A percentile compares a stretch with the other conserved stretches of the same genome.
Conservation (phyloP, 2,329 filamentous ascomycete genomes). For the Paramyrothecium roridum region DNA sequence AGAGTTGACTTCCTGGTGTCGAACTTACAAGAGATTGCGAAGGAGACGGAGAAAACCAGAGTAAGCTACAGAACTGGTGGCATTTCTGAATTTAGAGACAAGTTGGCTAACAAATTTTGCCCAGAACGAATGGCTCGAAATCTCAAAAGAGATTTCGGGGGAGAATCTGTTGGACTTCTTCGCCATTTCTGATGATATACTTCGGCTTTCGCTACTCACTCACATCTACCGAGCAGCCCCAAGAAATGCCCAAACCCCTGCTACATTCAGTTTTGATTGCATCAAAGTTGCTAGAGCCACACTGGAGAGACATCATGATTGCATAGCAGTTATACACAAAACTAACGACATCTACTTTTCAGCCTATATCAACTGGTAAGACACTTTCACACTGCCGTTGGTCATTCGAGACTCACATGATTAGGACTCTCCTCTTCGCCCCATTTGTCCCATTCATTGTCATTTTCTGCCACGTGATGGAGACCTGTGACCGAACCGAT, state of each 20-base stretch:
- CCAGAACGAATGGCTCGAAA: too few species aligned
- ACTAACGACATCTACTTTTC: slow-evolving; percentile 32
- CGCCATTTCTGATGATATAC: slow-evolving; percentile 36
- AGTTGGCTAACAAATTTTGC: too few species aligned
- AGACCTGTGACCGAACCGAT: slow-evolving; percentile 39
- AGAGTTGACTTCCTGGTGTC: slow-evolving; percentile 26
- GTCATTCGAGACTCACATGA: slow-evolving; percentile 5
- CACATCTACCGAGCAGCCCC: slow-evolving; percentile 41
- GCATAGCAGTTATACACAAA: slow-evolving; percentile 33
- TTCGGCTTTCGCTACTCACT: slow-evolving; percentile 36
- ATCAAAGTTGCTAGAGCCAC: too few species aligned
- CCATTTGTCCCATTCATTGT: slow-evolving; percentile 53
- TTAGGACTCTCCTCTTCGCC: slow-evolving; percentile 43
- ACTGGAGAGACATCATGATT: slow-evolving; percentile 31
- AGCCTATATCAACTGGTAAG: slow-evolving; percentile 40
- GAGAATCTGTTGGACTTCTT: slow-evolving; percentile 30
- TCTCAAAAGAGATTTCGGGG: too few species aligned
- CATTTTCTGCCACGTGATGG: slow-evolving; percentile 47
- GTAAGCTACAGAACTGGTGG: too few species aligned
- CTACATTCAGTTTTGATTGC: too few species aligned
- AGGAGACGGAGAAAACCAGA: slow-evolving; percentile 9
- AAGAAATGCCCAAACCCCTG: slow-evolving; percentile 10
- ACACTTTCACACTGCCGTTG: too few species aligned
- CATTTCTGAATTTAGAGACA: too few species aligned
- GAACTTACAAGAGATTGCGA: slow-evolving; percentile 25